Evolutionary conservation across 1,284 basidiomycete genomes (phyloP).

Genomic region (Microbotryum intermedium): DNA sequence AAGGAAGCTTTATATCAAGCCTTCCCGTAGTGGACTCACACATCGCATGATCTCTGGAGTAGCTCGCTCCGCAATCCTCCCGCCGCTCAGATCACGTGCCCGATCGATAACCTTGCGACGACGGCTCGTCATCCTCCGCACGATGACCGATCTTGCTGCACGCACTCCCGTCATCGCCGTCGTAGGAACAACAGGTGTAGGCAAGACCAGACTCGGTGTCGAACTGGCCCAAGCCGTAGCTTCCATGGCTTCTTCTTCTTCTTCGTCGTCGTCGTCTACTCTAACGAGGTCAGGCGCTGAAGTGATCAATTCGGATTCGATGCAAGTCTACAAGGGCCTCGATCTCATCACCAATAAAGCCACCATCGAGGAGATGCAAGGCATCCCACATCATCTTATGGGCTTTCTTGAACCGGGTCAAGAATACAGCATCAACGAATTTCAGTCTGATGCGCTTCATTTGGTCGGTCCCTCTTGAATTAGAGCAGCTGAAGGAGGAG

Average conservation of each 20-base stretch:
- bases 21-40: too few species aligned
- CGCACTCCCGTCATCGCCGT: slow-evolving; percentile 56
- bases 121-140: too few species aligned
- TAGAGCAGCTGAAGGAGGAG: neutral
- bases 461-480: slow-evolving; percentile 44
- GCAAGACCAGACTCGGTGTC: slow-evolving; percentile 88
- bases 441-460: slow-evolving; percentile 36
- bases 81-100: too few species aligned
- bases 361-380: slow-evolving; percentile 62
- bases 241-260: slow-evolving; percentile 34
- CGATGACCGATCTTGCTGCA: slow-evolving; percentile 32
- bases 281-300: slow-evolving; percentile 36
- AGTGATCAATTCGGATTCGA: slow-evolving; percentile 91
- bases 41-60: too few species aligned
- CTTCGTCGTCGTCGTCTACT: too few species aligned
- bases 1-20: too few species aligned
- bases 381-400: slow-evolving; percentile 81
- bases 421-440: slow-evolving; percentile 57
- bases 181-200: slow-evolving; percentile 91
- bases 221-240: slow-evolving; percentile 59
- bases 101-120: too few species aligned
- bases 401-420: slow-evolving; percentile 73
- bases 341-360: slow-evolving; percentile 96
- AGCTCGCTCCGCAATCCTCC: too few species aligned
- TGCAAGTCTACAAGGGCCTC: slow-evolving; percentile 94